Conservation (phyloP, 257 asterid species). For the Rehmannia glutinosa region DNA sequence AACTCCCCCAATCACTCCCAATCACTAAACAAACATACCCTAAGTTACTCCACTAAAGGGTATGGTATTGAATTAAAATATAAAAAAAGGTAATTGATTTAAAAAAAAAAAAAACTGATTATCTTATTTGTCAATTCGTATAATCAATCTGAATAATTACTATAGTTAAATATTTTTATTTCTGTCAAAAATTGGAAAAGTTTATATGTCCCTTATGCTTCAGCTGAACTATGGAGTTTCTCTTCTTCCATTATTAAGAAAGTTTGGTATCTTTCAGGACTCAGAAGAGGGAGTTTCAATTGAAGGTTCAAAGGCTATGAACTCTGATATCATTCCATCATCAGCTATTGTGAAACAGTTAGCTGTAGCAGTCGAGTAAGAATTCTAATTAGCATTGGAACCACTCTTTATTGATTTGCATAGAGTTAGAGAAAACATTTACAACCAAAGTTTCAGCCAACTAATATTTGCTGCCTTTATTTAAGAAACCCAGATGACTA, state of each 20-base stretch:
- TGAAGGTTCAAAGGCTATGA: conserved; percentile 45
- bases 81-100: background rate
- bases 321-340: conserved; percentile 62
- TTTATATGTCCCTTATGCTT: conserved; percentile 1
- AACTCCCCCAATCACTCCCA: too few relatives aligned
- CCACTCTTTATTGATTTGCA: conserved; percentile 6
- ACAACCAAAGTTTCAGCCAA: background rate
- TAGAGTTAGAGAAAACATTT: conserved; percentile 1
- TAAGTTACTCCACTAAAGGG: background rate
- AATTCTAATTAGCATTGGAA: conserved; percentile 12
- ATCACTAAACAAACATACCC: too few relatives aligned
- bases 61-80: background rate
- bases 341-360: conserved; percentile 69
- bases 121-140: background rate
- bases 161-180: background rate
- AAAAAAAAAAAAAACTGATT: background rate
- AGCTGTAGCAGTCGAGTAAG: conserved; percentile 92
- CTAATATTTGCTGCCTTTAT: conserved; percentile 3
- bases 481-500: background rate
- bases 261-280: conserved; percentile 44
- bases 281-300: conserved; percentile 35
- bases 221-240: conserved; percentile 18
- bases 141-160: background rate
- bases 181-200: background rate
- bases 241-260: conserved; percentile 13